A percentile compares a stretch with the other conserved stretches of the same genome.
phyloP scores from a whole-genome alignment of 1,139 yeast species.

The Geotrichum restrictum region DNA sequence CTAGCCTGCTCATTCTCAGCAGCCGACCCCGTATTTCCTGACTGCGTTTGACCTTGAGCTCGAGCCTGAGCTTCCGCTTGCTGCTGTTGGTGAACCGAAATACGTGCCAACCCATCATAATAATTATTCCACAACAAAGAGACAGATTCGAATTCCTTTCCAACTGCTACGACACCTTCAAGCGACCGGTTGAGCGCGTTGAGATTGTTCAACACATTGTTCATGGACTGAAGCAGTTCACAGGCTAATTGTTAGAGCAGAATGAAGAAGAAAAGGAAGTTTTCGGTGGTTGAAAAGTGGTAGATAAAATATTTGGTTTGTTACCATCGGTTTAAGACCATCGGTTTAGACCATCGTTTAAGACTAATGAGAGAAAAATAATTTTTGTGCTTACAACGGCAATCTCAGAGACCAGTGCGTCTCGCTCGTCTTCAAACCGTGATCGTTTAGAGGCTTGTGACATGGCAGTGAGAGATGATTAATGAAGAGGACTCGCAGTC shows the following conservation, averaged over 20 bases:
- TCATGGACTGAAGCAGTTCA: constrained; percentile 46
- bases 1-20: neutral
- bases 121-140: constrained; percentile 50
- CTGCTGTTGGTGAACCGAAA: constrained; percentile 11
- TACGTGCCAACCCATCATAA: constrained; percentile 40
- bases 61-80: neutral
- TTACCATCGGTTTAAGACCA: no score
- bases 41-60: neutral
- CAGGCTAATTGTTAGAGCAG: no score
- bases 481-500: no score
- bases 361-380: neutral
- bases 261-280: no score
- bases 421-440: constrained; percentile 46
- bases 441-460: constrained; percentile 21
- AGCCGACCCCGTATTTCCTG: neutral
- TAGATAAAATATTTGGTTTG: no score
- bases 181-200: constrained; percentile 50
- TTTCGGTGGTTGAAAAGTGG: no score
- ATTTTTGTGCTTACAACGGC: constrained; percentile 33
- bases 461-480: neutral
- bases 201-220: constrained; percentile 48
- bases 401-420: constrained; percentile 43
- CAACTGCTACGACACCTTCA: constrained; percentile 51
- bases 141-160: constrained; percentile 52
- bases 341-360: neutral